A percentile compares a stretch with the other conserved stretches of the same genome.
Evolutionary conservation across 139 green algal species (phyloP).

Genomic region (Closterium sp.): DNA sequence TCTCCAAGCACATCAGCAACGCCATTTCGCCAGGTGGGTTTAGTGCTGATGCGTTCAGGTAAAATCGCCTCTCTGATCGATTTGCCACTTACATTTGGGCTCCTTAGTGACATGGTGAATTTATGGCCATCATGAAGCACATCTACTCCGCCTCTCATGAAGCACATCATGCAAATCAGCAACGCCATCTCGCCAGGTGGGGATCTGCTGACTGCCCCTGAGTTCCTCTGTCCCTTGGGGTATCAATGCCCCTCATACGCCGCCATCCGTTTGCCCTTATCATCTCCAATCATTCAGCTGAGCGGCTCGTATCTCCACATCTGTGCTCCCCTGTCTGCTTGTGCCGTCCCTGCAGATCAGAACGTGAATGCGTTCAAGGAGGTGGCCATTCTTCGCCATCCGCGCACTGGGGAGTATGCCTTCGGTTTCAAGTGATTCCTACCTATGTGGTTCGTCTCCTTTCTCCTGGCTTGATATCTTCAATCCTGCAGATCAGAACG

Average conservation of each 20-base stretch:
- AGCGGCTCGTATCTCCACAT: too few relatives aligned
- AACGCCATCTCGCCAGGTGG: constrained; percentile 52
- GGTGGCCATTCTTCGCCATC: constrained; percentile 87
- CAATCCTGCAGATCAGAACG: constrained; percentile 60
- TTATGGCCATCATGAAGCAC: constrained; percentile 89
- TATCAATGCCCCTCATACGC: too few relatives aligned
- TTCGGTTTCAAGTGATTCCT: too few relatives aligned
- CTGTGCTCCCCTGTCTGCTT: too few relatives aligned
- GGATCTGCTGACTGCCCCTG: background rate
- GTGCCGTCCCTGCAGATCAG: background rate
- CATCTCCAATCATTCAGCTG: too few relatives aligned
- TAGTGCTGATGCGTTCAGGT: too few relatives aligned
- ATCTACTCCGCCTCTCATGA: constrained; percentile 94
- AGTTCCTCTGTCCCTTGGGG: too few relatives aligned
- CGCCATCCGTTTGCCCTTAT: too few relatives aligned
- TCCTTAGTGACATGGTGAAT: too few relatives aligned
- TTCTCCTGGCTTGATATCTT: background rate
- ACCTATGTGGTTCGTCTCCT: too few relatives aligned
- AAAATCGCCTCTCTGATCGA: too few relatives aligned
- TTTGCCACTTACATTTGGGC: too few relatives aligned
- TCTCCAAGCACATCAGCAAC: constrained; percentile 80
- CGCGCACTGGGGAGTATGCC: constrained; percentile 80
- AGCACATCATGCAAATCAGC: constrained; percentile 83
- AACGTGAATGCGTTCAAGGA: constrained; percentile 55
- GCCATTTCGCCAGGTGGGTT: constrained; percentile 54